Percentiles rank a stretch among this genome's conserved stretches.
These are phyloP conservation scores for Lepidium sativum DNA, from an alignment of 345 rosid species.

Conservation along the genomic window DNA sequence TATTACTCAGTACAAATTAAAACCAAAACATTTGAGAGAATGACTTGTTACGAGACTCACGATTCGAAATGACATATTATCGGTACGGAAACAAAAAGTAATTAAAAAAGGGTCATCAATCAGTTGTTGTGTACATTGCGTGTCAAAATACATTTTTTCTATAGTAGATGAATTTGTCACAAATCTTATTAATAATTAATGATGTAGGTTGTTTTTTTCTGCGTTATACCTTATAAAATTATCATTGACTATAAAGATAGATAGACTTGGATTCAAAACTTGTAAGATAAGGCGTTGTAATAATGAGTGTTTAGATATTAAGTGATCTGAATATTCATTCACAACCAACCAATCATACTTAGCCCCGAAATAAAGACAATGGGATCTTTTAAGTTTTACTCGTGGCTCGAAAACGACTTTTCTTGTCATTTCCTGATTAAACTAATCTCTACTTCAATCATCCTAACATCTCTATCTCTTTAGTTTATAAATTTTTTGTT, in stretches of 20 bases:
- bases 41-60: not conserved
- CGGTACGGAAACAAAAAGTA: not conserved
- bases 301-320: not conserved
- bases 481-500: not conserved
- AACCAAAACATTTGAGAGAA: not conserved
- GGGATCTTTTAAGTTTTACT: not conserved
- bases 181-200: not conserved
- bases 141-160: not conserved
- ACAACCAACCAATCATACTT: not conserved
- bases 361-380: conserved; percentile 3
- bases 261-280: not conserved
- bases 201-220: not conserved
- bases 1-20: not conserved
- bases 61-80: no score
- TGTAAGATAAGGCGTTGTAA: conserved; percentile 1
- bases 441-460: not conserved
- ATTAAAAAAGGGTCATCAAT: not conserved
- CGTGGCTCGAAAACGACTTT: conserved; percentile 17
- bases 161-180: not conserved
- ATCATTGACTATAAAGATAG: not conserved
- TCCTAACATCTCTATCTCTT: not conserved
- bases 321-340: not conserved
- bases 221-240: not conserved
- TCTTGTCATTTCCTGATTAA: not conserved
- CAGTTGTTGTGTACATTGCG: not conserved